Base-by-base conservation (phyloP, 208 protist species). In the Porcisia deanei region DNA sequence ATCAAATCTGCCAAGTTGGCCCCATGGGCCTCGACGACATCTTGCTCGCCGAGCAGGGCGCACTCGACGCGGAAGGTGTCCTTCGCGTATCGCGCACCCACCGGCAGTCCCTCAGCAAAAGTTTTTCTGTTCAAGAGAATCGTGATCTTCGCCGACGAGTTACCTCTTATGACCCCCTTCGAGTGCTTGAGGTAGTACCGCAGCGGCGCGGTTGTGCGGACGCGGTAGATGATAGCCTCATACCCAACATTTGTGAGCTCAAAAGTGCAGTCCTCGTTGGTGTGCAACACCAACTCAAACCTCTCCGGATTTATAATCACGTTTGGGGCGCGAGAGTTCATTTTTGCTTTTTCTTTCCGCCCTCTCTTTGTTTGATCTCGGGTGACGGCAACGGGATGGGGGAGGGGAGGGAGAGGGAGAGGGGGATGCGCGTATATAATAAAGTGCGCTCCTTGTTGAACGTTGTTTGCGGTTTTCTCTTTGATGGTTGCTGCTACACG, bases 41-140 rank as follows among this genome's bases (percentile, higher is more conserved):
- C 92, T 52, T 86, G 75, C 53, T 81, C 79, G 25, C 79, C 79
- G 55, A 91, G 64, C 53, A 84, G 43, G 58, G 85, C 87, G 73
- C 90, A 96, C 78, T 96, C 88, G 9, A 96, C 58, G 18, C 86
- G 87, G 76, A 96, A 96, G 67, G 91, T 88, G 71, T 96, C 92
- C 57, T 87, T 86, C 6, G 86, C 79, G 39, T 79, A 75, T 7
- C 64, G 71, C 20, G 63, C 52, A 14, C 73, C 76, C 0, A 55
- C 73, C 59, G 49, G 25, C 43, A 45, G 43, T 55, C 60, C 75
- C 45, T 84, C 76, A 9, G 77, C 54, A 47, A 83, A 60, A 76
- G 81, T 63, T 73, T 80, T 89, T 8, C 64, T 77, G 74, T 90
- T 93, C 9, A 96, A 82, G 18, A 84, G 79, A 45, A 96, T 91